Conservation (phyloP, 2,329 filamentous ascomycete genomes). For the Ceratocystiopsis sp. region DNA sequence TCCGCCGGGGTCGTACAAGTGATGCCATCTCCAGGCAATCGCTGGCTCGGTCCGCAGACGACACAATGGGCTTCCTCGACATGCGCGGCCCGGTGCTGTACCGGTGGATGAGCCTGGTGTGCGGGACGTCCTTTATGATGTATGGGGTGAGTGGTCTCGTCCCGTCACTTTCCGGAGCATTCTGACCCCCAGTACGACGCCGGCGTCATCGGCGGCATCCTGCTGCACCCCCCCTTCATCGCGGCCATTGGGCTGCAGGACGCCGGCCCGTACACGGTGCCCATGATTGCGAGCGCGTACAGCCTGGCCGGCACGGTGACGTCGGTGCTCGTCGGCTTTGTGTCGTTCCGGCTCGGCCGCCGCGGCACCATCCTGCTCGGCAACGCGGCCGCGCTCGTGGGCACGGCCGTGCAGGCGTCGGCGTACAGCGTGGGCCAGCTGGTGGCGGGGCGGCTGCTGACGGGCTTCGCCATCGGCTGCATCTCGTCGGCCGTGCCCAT, state of each 20-base stretch:
- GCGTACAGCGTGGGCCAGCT: not conserved
- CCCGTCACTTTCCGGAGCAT: too few species aligned
- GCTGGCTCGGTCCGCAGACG: too few species aligned
- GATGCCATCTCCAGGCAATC: too few species aligned
- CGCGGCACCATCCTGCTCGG: slow-evolving; percentile 1
- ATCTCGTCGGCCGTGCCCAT: slow-evolving; percentile 1
- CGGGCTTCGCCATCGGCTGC: slow-evolving; percentile 2
- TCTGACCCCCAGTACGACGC: not conserved
- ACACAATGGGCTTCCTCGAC: not conserved
- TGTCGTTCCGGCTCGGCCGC: not conserved
- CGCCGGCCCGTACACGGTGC: not conserved
- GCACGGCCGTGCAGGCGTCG: not conserved
- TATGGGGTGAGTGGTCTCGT: not conserved
- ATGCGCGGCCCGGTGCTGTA: not conserved
- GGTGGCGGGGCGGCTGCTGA: not conserved
- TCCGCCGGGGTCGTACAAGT: too few species aligned
- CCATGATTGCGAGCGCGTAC: slow-evolving; percentile 1
- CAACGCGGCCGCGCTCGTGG: not conserved
- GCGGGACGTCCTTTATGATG: not conserved
- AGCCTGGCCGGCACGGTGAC: not conserved
- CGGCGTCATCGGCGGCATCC: not conserved
- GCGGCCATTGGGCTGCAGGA: not conserved
- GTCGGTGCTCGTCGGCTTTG: not conserved
- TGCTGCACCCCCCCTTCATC: not conserved
- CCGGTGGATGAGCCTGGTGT: not conserved